Evolutionary conservation across 2,329 filamentous ascomycete genomes (phyloP), one percentile per base, ranked within the genome.

Genomic region (Paecilomyces sp.): DNA sequence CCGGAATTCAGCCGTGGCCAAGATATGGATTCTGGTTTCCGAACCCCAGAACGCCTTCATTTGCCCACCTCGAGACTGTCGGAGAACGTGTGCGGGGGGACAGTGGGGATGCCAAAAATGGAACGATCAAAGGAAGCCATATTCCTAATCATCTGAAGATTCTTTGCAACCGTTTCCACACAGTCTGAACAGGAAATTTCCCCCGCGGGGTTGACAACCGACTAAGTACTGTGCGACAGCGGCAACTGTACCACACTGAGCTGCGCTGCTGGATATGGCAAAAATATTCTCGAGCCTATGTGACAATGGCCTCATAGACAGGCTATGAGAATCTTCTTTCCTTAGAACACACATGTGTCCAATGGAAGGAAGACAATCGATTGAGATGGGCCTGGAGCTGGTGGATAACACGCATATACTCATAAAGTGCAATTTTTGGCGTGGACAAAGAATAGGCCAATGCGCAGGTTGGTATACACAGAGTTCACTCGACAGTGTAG

Each of bases 1-100:
- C 36, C 36, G 36, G 36, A 47, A 47, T 47, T 47, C 36, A 47
- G 6, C 36, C 36, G 36, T 47, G n/a, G 36, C 36, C 15, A 15
- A 53, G 56, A 28, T 8, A 31, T 61, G 67, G 67, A 68, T 66
- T 65, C 61, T 61, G 63, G 65, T 68, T 68, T 68, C 67, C 67
- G 67, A 66, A 24, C 28, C 33, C 50, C 57, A 57, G 18, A 57
- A 15, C 41, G 25, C 5, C n/a, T 47, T 47, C 24, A 22, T 31
- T 30, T 55, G 51, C 36, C 53, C 50, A n/a, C n/a, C n/a, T 18
- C 18, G 8, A 22, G 25, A 22, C 30, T 24, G 15, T 28, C 24
- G 25, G 18, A 31, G 18, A 28, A 57, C 3, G 13, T 25, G 51
- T 30, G 24, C 51, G 51, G 51, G 28, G 51, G 28, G 51, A n/a